These are phyloP conservation scores for Vitis labrusca DNA, from an alignment of 164 flowering plant genomes.

Conservation along the genomic window DNA sequence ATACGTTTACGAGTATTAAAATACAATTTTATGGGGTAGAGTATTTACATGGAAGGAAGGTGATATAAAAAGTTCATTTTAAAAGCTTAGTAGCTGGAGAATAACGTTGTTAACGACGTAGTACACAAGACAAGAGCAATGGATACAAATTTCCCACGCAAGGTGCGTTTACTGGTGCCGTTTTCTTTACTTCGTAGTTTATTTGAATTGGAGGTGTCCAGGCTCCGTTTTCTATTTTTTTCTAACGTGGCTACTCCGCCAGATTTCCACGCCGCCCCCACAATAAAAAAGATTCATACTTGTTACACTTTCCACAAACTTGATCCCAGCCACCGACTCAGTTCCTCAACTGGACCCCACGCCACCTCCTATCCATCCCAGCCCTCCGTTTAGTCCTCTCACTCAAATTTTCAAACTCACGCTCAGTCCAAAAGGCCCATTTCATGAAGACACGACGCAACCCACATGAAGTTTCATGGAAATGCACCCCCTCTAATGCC, in stretches of 20 bases:
- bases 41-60: no score
- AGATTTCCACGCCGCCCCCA: constrained; percentile 22
- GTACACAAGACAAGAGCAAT: no score
- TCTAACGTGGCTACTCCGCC: neutral
- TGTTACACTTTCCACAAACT: neutral
- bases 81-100: no score
- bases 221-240: neutral
- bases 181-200: no score
- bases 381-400: constrained; percentile 1
- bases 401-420: constrained; percentile 13
- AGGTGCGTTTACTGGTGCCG: no score
- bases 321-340: constrained; percentile 17
- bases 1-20: no score
- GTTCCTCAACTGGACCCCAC: neutral
- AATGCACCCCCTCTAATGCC: neutral
- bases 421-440: constrained; percentile 20
- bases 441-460: constrained; percentile 16
- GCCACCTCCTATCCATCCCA: neutral
- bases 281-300: neutral
- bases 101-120: no score
- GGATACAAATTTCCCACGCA: no score
- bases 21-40: no score
- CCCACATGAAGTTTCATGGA: constrained; percentile 22
- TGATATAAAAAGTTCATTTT: no score
- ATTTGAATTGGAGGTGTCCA: no score